A percentile compares a stretch with the other conserved stretches of the same genome.
phyloP scores from a whole-genome alignment of 208 protist genomes.

The Crithidia mellificae region DNA sequence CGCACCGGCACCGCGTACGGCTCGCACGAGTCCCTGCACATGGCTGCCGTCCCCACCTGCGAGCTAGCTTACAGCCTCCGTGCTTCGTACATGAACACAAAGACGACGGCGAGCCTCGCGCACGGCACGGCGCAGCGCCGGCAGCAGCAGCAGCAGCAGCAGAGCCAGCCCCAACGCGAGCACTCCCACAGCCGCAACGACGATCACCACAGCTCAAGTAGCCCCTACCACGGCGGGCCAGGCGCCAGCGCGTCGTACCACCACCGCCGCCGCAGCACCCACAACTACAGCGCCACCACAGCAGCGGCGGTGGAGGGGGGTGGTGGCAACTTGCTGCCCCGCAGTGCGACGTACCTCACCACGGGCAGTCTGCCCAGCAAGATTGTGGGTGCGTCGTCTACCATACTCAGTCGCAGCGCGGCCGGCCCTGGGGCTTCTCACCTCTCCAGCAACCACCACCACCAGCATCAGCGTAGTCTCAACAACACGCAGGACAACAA shows the following conservation, averaged over 20 bases:
- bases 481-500: background rate
- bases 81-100: constrained; percentile 34
- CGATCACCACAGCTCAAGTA: background rate
- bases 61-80: constrained; percentile 61
- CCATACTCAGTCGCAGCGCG: background rate
- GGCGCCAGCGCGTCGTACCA: too few species aligned
- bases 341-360: background rate
- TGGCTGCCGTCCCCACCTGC: constrained; percentile 32
- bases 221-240: background rate
- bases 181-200: too few species aligned
- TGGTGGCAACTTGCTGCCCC: background rate
- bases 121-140: too few species aligned
- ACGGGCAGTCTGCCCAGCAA: constrained; percentile 3
- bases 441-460: too few species aligned
- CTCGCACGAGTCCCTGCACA: background rate
- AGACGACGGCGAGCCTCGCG: too few species aligned
- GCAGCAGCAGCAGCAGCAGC: too few species aligned
- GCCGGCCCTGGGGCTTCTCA: too few species aligned
- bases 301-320: too few species aligned
- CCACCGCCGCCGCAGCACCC: background rate
- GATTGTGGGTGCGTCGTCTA: background rate
- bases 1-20: background rate
- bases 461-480: background rate
- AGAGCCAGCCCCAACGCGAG: too few species aligned
- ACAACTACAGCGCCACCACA: background rate